Evolutionary conservation across 106 monocot species (phyloP).

Genomic region (Posidonia australis): DNA sequence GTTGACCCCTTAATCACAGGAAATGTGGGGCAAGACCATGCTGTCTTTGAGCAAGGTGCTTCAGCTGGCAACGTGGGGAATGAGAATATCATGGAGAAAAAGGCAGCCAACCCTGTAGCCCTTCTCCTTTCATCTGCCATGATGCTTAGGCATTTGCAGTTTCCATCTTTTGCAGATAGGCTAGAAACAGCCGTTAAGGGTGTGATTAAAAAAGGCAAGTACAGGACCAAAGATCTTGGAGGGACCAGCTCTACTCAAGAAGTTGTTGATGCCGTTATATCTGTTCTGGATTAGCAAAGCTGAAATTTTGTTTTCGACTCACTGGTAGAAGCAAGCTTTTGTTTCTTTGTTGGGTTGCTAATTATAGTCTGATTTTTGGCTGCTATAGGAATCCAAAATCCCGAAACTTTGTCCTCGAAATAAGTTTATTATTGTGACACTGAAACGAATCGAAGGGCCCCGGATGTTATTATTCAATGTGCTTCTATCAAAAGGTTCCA

Average conservation of each 20-base stretch:
- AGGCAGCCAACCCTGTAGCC: constrained; percentile 28
- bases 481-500: too few relatives aligned
- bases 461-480: too few relatives aligned
- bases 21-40: constrained; percentile 15
- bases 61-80: constrained; percentile 29
- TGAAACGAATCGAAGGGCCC: too few relatives aligned
- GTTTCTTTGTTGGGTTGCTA: too few relatives aligned
- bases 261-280: constrained; percentile 26
- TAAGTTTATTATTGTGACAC: too few relatives aligned
- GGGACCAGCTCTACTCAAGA: constrained; percentile 24
- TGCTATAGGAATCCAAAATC: too few relatives aligned
- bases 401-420: too few relatives aligned
- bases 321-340: too few relatives aligned
- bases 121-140: constrained; percentile 33
- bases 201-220: constrained; percentile 26
- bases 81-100: constrained; percentile 21
- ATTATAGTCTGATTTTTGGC: too few relatives aligned
- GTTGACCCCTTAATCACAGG: too few relatives aligned
- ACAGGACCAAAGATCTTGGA: constrained; percentile 28
- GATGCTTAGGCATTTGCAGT: constrained; percentile 40
- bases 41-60: constrained; percentile 11
- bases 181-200: constrained; percentile 30
- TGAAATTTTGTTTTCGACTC: too few relatives aligned
- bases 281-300: too few relatives aligned
- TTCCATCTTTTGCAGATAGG: constrained; percentile 34